Evolutionary conservation across 352 stramenopile species (phyloP), one percentile per base, ranked within the genome.

Genomic region (Phytophthora megakarya): DNA sequence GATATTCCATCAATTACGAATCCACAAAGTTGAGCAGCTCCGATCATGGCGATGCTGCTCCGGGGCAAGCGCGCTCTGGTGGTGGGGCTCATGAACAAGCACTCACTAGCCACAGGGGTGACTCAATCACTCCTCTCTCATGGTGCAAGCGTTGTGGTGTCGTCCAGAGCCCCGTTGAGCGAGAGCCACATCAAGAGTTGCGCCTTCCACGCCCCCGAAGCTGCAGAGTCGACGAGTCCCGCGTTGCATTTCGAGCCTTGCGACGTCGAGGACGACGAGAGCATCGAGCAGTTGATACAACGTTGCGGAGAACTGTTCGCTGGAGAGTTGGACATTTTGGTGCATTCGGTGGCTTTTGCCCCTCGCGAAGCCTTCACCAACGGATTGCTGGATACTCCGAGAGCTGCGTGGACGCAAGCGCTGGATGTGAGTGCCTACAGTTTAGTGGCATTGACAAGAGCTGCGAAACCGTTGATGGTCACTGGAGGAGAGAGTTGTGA

Each of bases 301-400:
- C 46, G 40, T 33, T 90, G 73, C 43, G 57, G 38, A 8, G 52
- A 72, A 7, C 58, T 69, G n/a, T 90, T 84, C 23, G 66, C 74
- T n/a, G 80, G 81, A 5, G 44, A 78, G 42, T 57, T 98, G 23
- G 80, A 97, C 61, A 86, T 95, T 50, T 60, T 97, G 8, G 83
- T 97, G 56, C 93, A 98, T 72, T 96, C 86, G n/a, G 81, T 98
- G 10, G 93, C 93, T 15, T 97, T 94, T 68, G 92, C 89, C 9
- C 80, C 89, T 28, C 70, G 71, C 8, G 78, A 93, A 44, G 84
- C 89, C 25, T 90, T 97, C 40, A 70, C 86, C 10, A 58, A 69
- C 19, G 81, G 81, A 50, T 72, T 95, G n/a, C 53, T 96, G 28
- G 58, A 81, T 19, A 75, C 61, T 7, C 58, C 66, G 0, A 66